Base-by-base conservation (phyloP, 192 early-diverging fungal genomes). In the Jimgerdemannia lactiflua region DNA sequence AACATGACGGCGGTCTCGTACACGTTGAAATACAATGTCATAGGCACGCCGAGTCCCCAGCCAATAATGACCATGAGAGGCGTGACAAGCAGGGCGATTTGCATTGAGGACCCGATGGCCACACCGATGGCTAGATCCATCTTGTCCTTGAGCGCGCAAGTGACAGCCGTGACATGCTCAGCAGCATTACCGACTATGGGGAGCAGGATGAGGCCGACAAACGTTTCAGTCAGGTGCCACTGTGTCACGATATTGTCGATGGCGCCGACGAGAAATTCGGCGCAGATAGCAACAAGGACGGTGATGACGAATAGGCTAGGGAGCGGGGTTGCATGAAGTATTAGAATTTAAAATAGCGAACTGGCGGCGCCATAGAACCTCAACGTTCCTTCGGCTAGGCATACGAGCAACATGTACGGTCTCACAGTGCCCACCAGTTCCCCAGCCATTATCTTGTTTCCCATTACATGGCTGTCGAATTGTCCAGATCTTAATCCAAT, bases 171-270 rank as follows among this genome's bases (percentile, higher is more conserved):
- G 41, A 95, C 89, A 78, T 97, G 94, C 84, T 94, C 92, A 18
- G 94, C 94, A 3, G 93, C 95, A 73, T 96, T 96, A 43, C 95
- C 96, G 29, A 97, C 95, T 54, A 97, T 94, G 3, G 96, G 95
- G 44, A 98, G 75, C 11, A 98, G 74, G 76, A 97, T 93, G 54
- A 98, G 89, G 64, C 96, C 96, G 43, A 98, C 92, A 82, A 98
- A 98, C 4, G 92, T 91, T n/a, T 91, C 78, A 54, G 84, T 88
- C 40, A 98, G 82, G 63, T 89, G 79, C 89, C 91, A 94, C 66
- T 86, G 74, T 40, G 90, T 75, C 4, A 92, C 88, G 20, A 98
- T 75, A 18, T 88, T 90, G 65, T 95, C 92, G 49, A 98, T 94
- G 0, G 93, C 91, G 39, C 83, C 88, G 3, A 98, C 95, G 6